Conservation (phyloP, 176 grass and related monocot species). For the Olyra latifolia region DNA sequence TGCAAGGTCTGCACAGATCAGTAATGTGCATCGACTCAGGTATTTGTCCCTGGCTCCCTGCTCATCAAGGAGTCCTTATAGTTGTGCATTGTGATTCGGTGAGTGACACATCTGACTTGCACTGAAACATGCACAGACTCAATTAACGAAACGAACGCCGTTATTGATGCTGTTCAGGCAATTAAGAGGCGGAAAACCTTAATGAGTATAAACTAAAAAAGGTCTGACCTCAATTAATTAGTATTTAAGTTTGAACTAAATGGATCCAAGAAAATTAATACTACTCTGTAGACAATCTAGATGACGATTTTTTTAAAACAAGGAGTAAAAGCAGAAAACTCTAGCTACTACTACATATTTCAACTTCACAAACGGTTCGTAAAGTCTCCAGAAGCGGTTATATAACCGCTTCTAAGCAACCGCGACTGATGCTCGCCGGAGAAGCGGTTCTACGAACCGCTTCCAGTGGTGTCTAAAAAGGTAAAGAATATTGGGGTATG, state of each 20-base stretch:
- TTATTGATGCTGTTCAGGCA: not conserved
- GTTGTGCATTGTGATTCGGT: not conserved
- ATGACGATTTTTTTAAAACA: too few relatives aligned
- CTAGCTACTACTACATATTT: too few relatives aligned
- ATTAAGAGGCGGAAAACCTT: too few relatives aligned
- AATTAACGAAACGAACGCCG: conserved; percentile 10
- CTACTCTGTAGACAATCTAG: too few relatives aligned
- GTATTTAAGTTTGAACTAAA: not conserved
- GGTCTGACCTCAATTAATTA: not conserved
- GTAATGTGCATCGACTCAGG: not conserved
- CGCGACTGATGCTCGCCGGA: too few relatives aligned
- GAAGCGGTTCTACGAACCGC: too few relatives aligned
- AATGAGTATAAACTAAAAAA: not conserved
- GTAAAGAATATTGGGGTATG: too few relatives aligned
- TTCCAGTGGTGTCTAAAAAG: too few relatives aligned
- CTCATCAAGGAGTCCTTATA: conserved; percentile 4
- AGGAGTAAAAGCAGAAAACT: too few relatives aligned
- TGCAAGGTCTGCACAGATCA: not conserved
- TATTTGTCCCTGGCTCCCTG: not conserved
- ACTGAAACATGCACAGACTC: conserved; percentile 22
- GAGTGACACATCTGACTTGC: not conserved
- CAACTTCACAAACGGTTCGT: too few relatives aligned
- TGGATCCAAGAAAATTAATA: not conserved
- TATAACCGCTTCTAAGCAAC: too few relatives aligned
- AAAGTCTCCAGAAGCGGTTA: too few relatives aligned